Evolutionary conservation across 768 basidiomycete genomes (phyloP).

Genomic region (Fistulinella prunicolor): DNA sequence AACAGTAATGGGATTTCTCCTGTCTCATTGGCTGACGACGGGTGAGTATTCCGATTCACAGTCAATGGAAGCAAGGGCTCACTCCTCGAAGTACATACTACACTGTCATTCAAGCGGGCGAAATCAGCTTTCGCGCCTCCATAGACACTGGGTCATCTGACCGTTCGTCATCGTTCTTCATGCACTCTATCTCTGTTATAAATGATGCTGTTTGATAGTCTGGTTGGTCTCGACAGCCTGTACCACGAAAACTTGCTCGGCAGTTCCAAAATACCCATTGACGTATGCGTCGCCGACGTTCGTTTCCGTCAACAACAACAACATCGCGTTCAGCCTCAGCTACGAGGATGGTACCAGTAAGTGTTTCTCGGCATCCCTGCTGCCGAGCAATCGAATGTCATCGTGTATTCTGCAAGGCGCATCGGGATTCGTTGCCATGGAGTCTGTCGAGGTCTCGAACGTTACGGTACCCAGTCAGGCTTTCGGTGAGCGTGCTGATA

Average conservation of each 20-base stretch:
- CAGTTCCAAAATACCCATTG: slow-evolving; percentile 69
- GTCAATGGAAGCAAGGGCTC: slow-evolving; percentile 2
- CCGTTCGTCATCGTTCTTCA: slow-evolving; percentile 13
- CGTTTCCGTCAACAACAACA: slow-evolving; percentile 55
- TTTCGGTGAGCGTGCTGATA: slow-evolving; percentile 50
- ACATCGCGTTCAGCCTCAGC: slow-evolving; percentile 53
- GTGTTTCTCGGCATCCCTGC: slow-evolving; percentile 23
- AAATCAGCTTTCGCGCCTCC: slow-evolving; percentile 62
- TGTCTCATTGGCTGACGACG: slow-evolving; percentile 46
- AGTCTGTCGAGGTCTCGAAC: slow-evolving; percentile 58
- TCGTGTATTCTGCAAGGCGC: slow-evolving; percentile 42
- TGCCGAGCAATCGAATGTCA: not conserved
- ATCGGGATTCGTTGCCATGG: slow-evolving; percentile 68
- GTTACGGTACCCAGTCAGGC: slow-evolving; percentile 59
- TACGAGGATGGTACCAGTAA: slow-evolving; percentile 71
- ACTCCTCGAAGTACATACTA: slow-evolving; percentile 59
- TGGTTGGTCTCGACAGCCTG: slow-evolving; percentile 72
- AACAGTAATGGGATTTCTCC: slow-evolving; percentile 41
- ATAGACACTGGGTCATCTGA: slow-evolving; percentile 68
- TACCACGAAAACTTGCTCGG: slow-evolving; percentile 48
- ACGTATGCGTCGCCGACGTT: slow-evolving; percentile 66
- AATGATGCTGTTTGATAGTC: slow-evolving; percentile 39
- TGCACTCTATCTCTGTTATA: not conserved
- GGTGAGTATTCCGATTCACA: slow-evolving; percentile 41
- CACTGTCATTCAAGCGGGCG: slow-evolving; percentile 55